Evolutionary conservation across 805 yeast genomes (phyloP).

Genomic region (Ogataea nakhonphanomensis): DNA sequence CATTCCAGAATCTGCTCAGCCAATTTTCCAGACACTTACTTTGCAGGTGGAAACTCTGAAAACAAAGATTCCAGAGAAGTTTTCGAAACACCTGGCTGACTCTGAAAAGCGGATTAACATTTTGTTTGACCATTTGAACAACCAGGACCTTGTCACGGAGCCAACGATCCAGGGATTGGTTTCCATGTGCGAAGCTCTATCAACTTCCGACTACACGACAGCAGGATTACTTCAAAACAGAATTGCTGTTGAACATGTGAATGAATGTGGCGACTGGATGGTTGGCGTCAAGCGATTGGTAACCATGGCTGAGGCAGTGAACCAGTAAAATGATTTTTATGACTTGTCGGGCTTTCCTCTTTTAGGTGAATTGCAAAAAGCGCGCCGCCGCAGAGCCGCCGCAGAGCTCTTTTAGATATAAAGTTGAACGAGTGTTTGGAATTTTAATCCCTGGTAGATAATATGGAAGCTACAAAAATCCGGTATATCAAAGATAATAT

Average conservation of each 20-base stretch:
- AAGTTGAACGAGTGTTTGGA: constrained; percentile 7
- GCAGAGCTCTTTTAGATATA: constrained; percentile 1
- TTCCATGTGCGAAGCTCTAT: constrained; percentile 48
- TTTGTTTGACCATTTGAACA: constrained; percentile 74
- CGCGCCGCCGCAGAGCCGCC: constrained; percentile 10
- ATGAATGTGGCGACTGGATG: constrained; percentile 88
- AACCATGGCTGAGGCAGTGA: constrained; percentile 56
- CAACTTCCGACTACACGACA: constrained; percentile 47
- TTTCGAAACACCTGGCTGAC: constrained; percentile 68
- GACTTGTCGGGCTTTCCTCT: background rate
- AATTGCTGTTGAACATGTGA: constrained; percentile 60
- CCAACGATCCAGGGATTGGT: constrained; percentile 54
- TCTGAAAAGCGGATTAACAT: constrained; percentile 78
- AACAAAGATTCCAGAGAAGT: constrained; percentile 74
- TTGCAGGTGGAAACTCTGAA: constrained; percentile 56
- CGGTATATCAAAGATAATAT: constrained; percentile 31
- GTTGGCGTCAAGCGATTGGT: constrained; percentile 86
- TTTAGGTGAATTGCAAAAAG: constrained; percentile 2
- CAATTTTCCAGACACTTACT: constrained; percentile 56
- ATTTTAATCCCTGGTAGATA: constrained; percentile 4
- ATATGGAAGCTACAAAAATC: constrained; percentile 33
- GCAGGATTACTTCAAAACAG: constrained; percentile 58
- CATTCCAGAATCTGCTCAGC: constrained; percentile 54
- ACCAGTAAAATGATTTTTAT: background rate
- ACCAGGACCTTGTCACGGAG: constrained; percentile 58